phyloP scores from a whole-genome alignment of 495 filamentous ascomycete species.

The Tuber umbilicatum region DNA sequence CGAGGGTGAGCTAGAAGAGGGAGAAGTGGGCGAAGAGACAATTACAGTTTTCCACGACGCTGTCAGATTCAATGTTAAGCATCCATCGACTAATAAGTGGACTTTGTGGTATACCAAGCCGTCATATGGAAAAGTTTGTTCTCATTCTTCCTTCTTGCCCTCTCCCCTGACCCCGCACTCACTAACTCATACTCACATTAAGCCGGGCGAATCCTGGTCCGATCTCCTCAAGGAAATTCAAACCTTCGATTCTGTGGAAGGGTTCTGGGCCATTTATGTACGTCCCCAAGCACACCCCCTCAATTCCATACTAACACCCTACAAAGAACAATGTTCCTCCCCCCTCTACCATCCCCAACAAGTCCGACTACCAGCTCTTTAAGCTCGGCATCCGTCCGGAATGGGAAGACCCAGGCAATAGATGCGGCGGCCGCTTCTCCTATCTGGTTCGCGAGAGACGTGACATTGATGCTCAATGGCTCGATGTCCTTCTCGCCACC shows the following conservation, averaged over 20 bases:
- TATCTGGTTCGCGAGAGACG: background rate
- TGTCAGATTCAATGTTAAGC: background rate
- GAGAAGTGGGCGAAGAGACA: background rate
- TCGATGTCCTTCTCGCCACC: background rate
- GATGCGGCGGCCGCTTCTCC: background rate
- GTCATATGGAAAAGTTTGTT: background rate
- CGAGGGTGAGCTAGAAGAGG: background rate
- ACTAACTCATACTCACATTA: background rate
- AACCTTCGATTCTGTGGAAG: background rate
- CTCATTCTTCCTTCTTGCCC: background rate
- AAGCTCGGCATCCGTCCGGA: background rate
- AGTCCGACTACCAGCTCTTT: constrained; percentile 4
- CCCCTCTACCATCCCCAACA: background rate
- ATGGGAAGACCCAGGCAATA: background rate
- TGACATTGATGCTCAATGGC: background rate
- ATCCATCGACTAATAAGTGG: background rate
- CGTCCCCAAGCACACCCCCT: background rate
- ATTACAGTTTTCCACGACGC: background rate
- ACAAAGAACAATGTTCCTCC: background rate
- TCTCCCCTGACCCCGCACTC: background rate
- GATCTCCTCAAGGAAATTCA: background rate
- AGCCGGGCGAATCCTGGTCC: background rate
- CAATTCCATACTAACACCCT: background rate
- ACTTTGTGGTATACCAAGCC: background rate
- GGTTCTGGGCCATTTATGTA: background rate